These are phyloP conservation scores for Colletotrichum trifolii DNA, from an alignment of 2,329 filamentous ascomycete species.

Conservation along the genomic window DNA sequence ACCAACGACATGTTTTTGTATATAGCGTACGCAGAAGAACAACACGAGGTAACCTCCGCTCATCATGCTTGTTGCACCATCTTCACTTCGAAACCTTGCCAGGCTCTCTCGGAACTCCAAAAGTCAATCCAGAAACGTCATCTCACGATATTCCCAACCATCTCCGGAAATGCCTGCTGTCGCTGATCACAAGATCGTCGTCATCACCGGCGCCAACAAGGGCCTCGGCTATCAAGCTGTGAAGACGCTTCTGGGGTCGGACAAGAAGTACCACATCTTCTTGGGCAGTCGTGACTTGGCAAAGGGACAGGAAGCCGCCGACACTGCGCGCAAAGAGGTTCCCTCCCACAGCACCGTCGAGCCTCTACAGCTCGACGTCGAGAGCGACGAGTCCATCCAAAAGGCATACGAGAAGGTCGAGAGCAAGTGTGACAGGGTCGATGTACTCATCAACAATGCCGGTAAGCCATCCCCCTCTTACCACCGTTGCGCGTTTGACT, in stretches of 20 bases:
- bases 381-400: slow-evolving; percentile 36
- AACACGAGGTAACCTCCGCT: accelerated
- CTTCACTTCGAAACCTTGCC: not conserved
- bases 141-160: not conserved
- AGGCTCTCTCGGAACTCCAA: accelerated
- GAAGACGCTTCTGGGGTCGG: slow-evolving; percentile 37
- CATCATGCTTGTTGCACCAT: not conserved
- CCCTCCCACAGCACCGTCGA: slow-evolving; percentile 4
- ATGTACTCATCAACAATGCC: slow-evolving; percentile 47
- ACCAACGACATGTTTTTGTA: not conserved
- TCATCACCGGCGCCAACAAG: slow-evolving; percentile 41
- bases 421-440: slow-evolving; percentile 35
- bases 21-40: not conserved
- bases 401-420: slow-evolving; percentile 35
- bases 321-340: slow-evolving; percentile 1
- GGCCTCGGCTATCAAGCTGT: slow-evolving; percentile 44
- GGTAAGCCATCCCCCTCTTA: slow-evolving; percentile 13
- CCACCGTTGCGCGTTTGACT: accelerated
- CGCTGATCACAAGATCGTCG: slow-evolving; percentile 10
- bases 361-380: slow-evolving; percentile 38
- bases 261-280: slow-evolving; percentile 40
- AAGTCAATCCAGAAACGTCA: not conserved
- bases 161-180: slow-evolving; percentile 1
- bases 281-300: slow-evolving; percentile 41
- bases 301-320: slow-evolving; percentile 40